These are phyloP conservation scores for Eucalyptus virginea DNA, from an alignment of 345 rosid species.

Conservation along the genomic window DNA sequence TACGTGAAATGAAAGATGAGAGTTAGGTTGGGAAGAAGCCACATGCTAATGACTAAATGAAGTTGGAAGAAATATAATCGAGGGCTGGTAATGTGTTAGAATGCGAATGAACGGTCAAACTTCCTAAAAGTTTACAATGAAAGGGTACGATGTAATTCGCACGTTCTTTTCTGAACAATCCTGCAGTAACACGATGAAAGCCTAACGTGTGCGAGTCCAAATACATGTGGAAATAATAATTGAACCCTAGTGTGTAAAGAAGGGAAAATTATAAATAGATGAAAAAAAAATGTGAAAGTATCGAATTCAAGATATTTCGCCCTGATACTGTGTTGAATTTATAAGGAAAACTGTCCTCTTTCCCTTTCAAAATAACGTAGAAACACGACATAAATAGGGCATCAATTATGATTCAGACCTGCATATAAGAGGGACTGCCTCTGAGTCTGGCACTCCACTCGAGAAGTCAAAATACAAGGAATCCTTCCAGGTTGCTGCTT, in stretches of 20 bases:
- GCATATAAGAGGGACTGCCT: not conserved
- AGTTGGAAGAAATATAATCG: not conserved
- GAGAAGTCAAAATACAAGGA: not conserved
- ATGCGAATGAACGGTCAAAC: not conserved
- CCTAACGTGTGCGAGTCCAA: not conserved
- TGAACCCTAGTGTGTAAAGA: not conserved
- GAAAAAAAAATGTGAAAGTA: not conserved
- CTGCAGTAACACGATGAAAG: not conserved
- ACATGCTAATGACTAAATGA: not conserved
- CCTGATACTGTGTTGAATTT: not conserved
- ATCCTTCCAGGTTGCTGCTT: not conserved
- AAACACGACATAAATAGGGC: not conserved
- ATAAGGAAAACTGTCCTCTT: not conserved
- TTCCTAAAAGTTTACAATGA: not conserved
- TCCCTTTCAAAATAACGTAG: not conserved
- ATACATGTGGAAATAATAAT: not conserved
- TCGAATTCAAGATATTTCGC: not conserved
- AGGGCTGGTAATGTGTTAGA: not conserved
- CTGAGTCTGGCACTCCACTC: not conserved
- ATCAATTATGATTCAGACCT: not conserved
- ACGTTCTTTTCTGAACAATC: not conserved
- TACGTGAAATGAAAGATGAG: not conserved
- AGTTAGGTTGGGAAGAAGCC: not conserved
- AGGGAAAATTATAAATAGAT: not conserved
- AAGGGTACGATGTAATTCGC: not conserved